These are phyloP conservation scores for Colletotrichum sp. DNA, from an alignment of 2,329 filamentous ascomycete genomes.

Conservation along the genomic window DNA sequence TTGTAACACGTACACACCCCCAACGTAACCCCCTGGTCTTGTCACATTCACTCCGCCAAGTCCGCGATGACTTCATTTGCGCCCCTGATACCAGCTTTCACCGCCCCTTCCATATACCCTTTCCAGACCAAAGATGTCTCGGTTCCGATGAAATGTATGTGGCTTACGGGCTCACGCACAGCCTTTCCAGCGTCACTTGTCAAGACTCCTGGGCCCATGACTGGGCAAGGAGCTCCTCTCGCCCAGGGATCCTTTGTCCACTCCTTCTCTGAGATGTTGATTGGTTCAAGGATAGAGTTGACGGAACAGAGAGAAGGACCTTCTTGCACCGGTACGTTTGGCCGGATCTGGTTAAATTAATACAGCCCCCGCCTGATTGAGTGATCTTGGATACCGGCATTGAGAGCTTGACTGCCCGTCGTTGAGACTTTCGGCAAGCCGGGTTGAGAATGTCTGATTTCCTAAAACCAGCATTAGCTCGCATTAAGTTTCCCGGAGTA, in stretches of 20 bases:
- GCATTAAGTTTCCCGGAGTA: neutral
- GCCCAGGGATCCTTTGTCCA: neutral
- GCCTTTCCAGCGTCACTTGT: neutral
- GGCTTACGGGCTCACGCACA: neutral
- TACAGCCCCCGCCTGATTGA: neutral
- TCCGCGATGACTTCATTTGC: neutral
- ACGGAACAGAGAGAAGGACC: neutral
- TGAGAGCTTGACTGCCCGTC: neutral
- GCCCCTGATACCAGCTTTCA: neutral
- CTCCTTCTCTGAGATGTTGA: neutral
- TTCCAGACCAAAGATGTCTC: neutral
- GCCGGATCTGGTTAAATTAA: neutral
- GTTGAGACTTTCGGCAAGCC: neutral
- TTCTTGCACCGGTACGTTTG: neutral
- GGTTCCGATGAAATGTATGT: neutral
- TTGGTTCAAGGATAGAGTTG: neutral
- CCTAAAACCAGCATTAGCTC: neutral
- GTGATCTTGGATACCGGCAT: neutral
- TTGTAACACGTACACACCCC: neutral
- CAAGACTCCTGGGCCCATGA: neutral
- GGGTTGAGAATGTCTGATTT: neutral
- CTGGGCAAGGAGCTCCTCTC: neutral
- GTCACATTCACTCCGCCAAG: neutral
- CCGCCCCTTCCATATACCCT: neutral
- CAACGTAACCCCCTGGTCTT: fast-evolving